Conservation (phyloP, 371 early-diverging fungal genomes). For the Mortierella polycephala region DNA sequence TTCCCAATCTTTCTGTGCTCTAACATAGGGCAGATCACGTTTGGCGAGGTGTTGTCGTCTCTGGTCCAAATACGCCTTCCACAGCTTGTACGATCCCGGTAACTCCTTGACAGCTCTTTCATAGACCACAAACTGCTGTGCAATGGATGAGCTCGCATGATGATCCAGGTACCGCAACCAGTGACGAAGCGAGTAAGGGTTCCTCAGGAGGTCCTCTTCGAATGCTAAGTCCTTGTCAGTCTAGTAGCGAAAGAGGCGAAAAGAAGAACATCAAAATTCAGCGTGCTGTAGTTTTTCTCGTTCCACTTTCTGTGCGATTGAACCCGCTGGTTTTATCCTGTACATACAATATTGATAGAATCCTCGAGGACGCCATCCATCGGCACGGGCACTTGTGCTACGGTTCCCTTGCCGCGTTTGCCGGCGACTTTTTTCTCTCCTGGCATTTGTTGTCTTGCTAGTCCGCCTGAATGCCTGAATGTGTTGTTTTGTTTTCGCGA, state of each 20-base stretch:
- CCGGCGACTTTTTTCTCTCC: constrained; percentile 26
- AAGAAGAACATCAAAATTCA: neutral
- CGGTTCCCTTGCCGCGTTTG: constrained; percentile 33
- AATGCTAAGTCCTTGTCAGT: constrained; percentile 79
- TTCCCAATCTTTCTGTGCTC: constrained; percentile 67
- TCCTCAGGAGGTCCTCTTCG: constrained; percentile 91
- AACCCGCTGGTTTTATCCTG: neutral
- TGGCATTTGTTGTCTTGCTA: constrained; percentile 16
- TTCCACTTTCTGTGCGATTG: no score
- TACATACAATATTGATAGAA: constrained; percentile 46
- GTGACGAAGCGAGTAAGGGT: constrained; percentile 81
- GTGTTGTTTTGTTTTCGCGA: no score
- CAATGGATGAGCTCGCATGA: constrained; percentile 67
- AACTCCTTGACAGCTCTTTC: constrained; percentile 90
- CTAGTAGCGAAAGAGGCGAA: constrained; percentile 37
- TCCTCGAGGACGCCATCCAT: constrained; percentile 43
- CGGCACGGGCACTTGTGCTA: constrained; percentile 12
- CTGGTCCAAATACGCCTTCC: constrained; percentile 90
- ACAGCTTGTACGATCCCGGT: constrained; percentile 96
- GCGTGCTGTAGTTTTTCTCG: neutral
- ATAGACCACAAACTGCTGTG: constrained; percentile 74
- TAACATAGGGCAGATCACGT: constrained; percentile 59
- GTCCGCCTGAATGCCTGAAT: neutral
- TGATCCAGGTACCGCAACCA: constrained; percentile 95
- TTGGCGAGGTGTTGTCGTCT: constrained; percentile 66